Evolutionary conservation across 768 basidiomycete species (phyloP), one percentile per base, ranked within the genome.

Genomic region (Suillus alpinus): DNA sequence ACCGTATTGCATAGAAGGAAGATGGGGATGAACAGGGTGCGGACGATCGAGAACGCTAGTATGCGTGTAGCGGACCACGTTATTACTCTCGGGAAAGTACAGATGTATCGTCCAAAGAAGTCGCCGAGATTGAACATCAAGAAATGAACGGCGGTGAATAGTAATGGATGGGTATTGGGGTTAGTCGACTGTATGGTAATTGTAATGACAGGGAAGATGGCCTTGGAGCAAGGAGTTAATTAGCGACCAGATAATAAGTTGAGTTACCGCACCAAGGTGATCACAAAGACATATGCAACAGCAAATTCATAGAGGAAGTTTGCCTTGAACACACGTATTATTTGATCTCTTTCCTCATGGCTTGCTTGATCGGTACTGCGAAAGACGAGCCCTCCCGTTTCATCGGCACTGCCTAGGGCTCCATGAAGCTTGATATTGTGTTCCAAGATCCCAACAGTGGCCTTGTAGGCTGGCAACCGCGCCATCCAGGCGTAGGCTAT

Each of bases 191-290:
- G 72, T 55, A 97, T 84, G 0, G 88, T 89, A 3, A 87, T 83
- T 2, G 95, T 95, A 62, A 94, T 88, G 0, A 94, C 83, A 6
- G 95, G 95, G 75, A 85, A 96, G 46, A 95, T 87, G 32, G 94
- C 82, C 94, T 96, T 43, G 36, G 60, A 41, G 26, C 61, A 59
- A 52, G 58, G 0, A 6, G 40, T 64, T 53, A 65, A 41, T 59
- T 52, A 60, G 52, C 52, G 43, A 49, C 4, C 59, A 41, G 18
- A 58, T 14, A 8, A n/a, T 31, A 55, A 50, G 7, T 23, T n/a
- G 20, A 26, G 3, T 23, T 46, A 20, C 14, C 87, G 66, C 68
- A 94, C 94, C 69, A 96, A 75, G 12, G 95, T 95, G 36, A 92
- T 81, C 32, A 86, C 69, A 68, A 92, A 95, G 9, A 88, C 87